Base-by-base conservation (phyloP, 768 basidiomycete species). In the Russula earlei region DNA sequence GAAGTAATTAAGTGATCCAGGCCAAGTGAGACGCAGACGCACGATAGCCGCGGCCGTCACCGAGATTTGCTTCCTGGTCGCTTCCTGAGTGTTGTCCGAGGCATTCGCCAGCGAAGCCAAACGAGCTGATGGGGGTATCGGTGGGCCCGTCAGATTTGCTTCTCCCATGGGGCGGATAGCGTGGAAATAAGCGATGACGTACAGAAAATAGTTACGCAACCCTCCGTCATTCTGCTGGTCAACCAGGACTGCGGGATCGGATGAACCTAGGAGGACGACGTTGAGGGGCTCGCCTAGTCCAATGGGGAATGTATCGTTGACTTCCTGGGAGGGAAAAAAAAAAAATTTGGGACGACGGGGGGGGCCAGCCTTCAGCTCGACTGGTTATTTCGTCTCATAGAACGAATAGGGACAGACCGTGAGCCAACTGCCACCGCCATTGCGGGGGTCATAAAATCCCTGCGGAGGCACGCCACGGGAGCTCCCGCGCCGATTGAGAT, bases 171-270 rank as follows among this genome's bases (percentile, higher is more conserved):
- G 24, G 27, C 11, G 11, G 43, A 15, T 36, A 15, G 14, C 34
- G 14, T 15, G 7, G 34, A 36, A 36, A 10, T n/a, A 15, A 22
- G 40, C 4, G 15, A 36, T 4, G 9, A 77, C 87, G 62, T 63
- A 91, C 89, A 84, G 70, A 66, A 82, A 87, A 71, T 85, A 94
- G 66, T 93, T 95, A 37, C 80, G 74, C 49, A 92, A 70, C 3
- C 92, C 91, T 14, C 92, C 92, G 46, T 85, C 68, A 3, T 65
- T 63, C 62, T 80, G 67, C 15, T 72, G 71, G 61, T 84, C 79
- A 22, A 80, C 75, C 43, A 92, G 76, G 2, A 94, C 86, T 5
- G 69, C 73, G 4, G 75, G 58, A 63, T 91, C 86, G 4, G 92
- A 95, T 43, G 82, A 75, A 9, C 77, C 86, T 22, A 87, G 84